Base-by-base conservation (phyloP, 1,284 basidiomycete species). In the Tilletia caries region DNA sequence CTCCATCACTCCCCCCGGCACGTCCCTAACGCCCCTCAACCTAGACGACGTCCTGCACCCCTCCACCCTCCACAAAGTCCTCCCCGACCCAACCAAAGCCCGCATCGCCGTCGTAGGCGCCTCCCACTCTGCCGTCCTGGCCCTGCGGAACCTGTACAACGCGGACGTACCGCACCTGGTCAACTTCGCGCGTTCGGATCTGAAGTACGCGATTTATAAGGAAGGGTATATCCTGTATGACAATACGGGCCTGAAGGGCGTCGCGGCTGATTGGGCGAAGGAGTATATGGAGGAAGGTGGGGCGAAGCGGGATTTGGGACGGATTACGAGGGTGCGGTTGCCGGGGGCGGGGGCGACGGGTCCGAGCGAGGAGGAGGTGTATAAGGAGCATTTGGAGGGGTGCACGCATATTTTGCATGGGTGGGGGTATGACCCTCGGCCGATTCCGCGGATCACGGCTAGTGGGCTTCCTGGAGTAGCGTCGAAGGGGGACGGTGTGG, bases 211-310 rank as follows among this genome's bases (percentile, higher is more conserved):
- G 3, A 50, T 67, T 37, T 60, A 67, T 29, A 70, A 46, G 69
- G 66, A 70, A 18, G 69, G 66, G 0, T 70, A 68, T 58, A 68
- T 70, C 32, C 25, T 70, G 20, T 64, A 67, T n/a, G 69, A 70
- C 58, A 70, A 70, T 68, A 70, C 69, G 25, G 69, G 69, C 18
- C 43, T 70, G n/a, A 70, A 70, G 54, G 69, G 69, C 29, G 8
- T 70, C 6, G 69, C 65, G 48, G 65, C 69, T 8, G 69, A 70
- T 34, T 70, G 69, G 69, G 69, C 66, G 15, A 32, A 33, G 34
- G 54, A 60, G 32, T 32, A 60, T 32, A 18, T 60, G 23, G 54
- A 60, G 54, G 54, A 60, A 20, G 8, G 29, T 1, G 54, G 54
- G 8, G n/a, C 54, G 23, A 18, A 25, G 8, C 54, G 54, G 25